phyloP scores from a whole-genome alignment of 805 yeast genomes.

The Torulaspora maleeae region DNA sequence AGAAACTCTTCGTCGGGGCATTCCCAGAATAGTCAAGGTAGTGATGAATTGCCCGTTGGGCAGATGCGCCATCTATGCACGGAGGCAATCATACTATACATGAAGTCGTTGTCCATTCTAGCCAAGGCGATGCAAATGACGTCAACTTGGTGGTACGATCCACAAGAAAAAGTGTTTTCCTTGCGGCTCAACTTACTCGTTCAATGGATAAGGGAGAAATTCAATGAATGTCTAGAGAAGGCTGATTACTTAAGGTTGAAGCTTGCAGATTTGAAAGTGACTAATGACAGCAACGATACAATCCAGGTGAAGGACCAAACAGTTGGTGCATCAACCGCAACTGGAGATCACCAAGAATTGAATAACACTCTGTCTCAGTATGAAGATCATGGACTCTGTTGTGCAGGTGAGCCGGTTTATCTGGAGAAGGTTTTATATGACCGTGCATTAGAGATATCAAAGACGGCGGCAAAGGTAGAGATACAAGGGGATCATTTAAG shows the following conservation, averaged over 20 bases:
- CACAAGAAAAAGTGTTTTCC: conserved; percentile 38
- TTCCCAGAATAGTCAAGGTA: conserved; percentile 8
- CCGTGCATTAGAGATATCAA: conserved; percentile 87
- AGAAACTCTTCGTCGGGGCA: conserved; percentile 9
- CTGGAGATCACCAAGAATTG: not conserved
- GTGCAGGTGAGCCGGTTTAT: conserved; percentile 37
- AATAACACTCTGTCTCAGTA: not conserved
- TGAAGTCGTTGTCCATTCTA: conserved; percentile 74
- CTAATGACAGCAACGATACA: conserved; percentile 3
- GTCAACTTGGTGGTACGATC: conserved; percentile 81
- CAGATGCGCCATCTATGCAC: conserved; percentile 61
- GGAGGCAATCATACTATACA: conserved; percentile 82
- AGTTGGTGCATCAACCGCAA: not conserved
- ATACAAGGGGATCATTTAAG: conserved; percentile 51
- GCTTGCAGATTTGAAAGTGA: conserved; percentile 34
- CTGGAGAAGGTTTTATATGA: conserved; percentile 89
- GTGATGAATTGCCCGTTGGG: conserved; percentile 46
- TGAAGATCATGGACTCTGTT: not conserved
- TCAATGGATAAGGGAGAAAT: conserved; percentile 87
- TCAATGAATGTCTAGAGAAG: conserved; percentile 82
- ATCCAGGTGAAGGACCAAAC: not conserved
- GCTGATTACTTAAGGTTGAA: conserved; percentile 73
- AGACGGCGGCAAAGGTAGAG: conserved; percentile 87
- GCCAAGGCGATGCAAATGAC: conserved; percentile 85
- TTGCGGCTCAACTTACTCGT: conserved; percentile 60